These are phyloP conservation scores for Colletotrichum sp. DNA, from an alignment of 2,329 filamentous ascomycete genomes.

Conservation along the genomic window DNA sequence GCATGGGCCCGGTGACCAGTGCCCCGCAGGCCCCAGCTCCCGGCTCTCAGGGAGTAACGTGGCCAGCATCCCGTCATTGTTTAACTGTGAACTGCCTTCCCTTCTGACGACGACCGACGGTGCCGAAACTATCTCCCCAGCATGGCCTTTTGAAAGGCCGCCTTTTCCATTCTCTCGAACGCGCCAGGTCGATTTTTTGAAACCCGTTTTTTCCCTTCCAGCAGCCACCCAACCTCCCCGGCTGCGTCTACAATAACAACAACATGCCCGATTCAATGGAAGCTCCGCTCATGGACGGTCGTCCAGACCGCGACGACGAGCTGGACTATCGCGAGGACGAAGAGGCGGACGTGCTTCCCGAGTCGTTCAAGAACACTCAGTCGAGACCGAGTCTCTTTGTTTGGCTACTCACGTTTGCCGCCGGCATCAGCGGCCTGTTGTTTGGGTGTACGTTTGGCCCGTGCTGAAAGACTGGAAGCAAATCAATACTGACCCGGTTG, in stretches of 20 bases:
- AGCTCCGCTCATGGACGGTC: slow-evolving; percentile 17
- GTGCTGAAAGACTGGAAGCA: neutral
- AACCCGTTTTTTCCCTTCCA: neutral
- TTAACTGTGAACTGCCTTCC: neutral
- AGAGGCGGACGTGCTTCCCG: slow-evolving; percentile 21
- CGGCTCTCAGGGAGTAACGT: slow-evolving; percentile 16
- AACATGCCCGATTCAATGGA: slow-evolving; percentile 21
- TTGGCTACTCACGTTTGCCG: slow-evolving; percentile 66
- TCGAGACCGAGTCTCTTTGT: slow-evolving; percentile 56
- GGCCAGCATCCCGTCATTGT: slow-evolving; percentile 13
- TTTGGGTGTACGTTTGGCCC: slow-evolving; percentile 64
- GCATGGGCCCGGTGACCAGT: slow-evolving; percentile 12
- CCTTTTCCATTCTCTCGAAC: neutral
- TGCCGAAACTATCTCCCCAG: slow-evolving; percentile 1
- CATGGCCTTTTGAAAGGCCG: slow-evolving; percentile 14
- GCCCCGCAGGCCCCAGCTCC: slow-evolving; percentile 18
- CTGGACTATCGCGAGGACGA: slow-evolving; percentile 31
- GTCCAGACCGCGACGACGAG: slow-evolving; percentile 32
- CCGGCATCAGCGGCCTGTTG: slow-evolving; percentile 69
- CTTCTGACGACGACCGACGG: slow-evolving; percentile 9
- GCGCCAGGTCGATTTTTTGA: neutral
- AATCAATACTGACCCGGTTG: neutral
- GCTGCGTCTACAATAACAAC: neutral
- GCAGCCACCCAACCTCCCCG: neutral
- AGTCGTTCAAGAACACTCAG: slow-evolving; percentile 10